Percentiles rank a stretch among this genome's conserved stretches.
Conservation (phyloP, 495 filamentous ascomycete species). For the Penicillium tannophilum region DNA sequence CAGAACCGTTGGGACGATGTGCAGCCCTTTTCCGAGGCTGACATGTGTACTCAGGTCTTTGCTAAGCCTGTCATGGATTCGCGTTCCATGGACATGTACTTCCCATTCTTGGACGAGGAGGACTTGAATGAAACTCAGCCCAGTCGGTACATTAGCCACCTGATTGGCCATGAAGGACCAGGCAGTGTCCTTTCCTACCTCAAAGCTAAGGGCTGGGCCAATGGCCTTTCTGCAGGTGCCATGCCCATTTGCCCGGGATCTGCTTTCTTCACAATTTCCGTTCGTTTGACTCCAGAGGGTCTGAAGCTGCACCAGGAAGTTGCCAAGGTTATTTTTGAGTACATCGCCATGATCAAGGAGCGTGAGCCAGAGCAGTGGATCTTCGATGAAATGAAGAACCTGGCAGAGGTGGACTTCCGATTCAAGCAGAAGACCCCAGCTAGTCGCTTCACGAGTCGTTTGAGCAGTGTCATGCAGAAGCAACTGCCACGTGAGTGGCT, state of each 20-base stretch:
- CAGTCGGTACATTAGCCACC: slow-evolving; percentile 85
- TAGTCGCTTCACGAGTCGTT: slow-evolving; percentile 79
- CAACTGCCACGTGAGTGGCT: slow-evolving; percentile 83
- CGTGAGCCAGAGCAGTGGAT: slow-evolving; percentile 88
- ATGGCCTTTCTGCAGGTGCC: slow-evolving; percentile 78
- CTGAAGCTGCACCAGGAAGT: slow-evolving; percentile 84
- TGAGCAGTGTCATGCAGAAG: slow-evolving; percentile 86
- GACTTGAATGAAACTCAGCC: slow-evolving; percentile 79
- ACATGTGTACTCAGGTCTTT: slow-evolving; percentile 80
- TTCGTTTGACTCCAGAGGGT: slow-evolving; percentile 85
- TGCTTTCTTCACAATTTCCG: slow-evolving; percentile 77
- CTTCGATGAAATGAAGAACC: slow-evolving; percentile 83
- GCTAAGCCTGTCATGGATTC: slow-evolving; percentile 97
- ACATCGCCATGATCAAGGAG: slow-evolving; percentile 84
- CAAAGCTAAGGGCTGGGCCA: slow-evolving; percentile 95
- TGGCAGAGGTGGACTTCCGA: slow-evolving; percentile 90
- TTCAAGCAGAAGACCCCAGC: slow-evolving; percentile 93
- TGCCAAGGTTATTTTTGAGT: slow-evolving; percentile 87
- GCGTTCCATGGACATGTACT: slow-evolving; percentile 79
- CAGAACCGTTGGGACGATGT: slow-evolving; percentile 81
- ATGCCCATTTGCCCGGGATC: slow-evolving; percentile 79
- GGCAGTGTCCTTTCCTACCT: slow-evolving; percentile 95
- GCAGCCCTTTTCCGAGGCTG: slow-evolving; percentile 64
- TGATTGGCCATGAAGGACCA: slow-evolving; percentile 96
- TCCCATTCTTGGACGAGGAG: slow-evolving; percentile 91